phyloP scores from a whole-genome alignment of 1,284 basidiomycete genomes.

The Melanopsichium pennsylvanicum region DNA sequence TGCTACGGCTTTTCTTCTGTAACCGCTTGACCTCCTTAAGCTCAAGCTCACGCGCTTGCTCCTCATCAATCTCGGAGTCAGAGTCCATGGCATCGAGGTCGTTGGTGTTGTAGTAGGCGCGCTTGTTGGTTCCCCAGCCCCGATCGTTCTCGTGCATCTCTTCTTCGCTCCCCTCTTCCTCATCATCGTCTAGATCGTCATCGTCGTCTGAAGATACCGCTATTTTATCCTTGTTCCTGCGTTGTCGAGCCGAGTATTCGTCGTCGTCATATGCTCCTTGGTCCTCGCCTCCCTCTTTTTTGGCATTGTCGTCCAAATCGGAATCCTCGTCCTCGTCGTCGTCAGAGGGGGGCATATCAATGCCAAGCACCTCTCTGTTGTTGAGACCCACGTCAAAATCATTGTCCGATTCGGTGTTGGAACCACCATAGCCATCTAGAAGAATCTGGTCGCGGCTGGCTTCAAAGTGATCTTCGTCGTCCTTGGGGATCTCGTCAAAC shows the following conservation, averaged over 20 bases:
- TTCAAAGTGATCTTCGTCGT: slow-evolving; percentile 58
- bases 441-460: slow-evolving; percentile 76
- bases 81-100: slow-evolving; percentile 59
- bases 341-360: slow-evolving; percentile 51
- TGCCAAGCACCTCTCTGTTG: slow-evolving; percentile 52
- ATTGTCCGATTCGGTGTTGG: slow-evolving; percentile 40
- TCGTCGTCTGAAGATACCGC: slow-evolving; percentile 45
- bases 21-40: slow-evolving; percentile 84
- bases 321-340: slow-evolving; percentile 51
- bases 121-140: slow-evolving; percentile 63
- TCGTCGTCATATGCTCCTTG: slow-evolving; percentile 49
- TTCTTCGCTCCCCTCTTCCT: slow-evolving; percentile 73
- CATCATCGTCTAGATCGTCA: slow-evolving; percentile 66
- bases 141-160: slow-evolving; percentile 69
- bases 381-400: slow-evolving; percentile 53
- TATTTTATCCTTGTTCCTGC: slow-evolving; percentile 24
- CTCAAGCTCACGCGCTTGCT: slow-evolving; percentile 72
- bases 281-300: slow-evolving; percentile 67
- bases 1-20: slow-evolving; percentile 78
- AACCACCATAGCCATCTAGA: slow-evolving; percentile 67
- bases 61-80: slow-evolving; percentile 67
- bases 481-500: slow-evolving; percentile 51
- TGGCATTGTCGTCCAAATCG: slow-evolving; percentile 45
- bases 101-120: slow-evolving; percentile 62
- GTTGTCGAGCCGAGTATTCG: slow-evolving; percentile 3